Conservation (phyloP, 495 filamentous ascomycete species). For the Paragyromitra xinjiangensis region DNA sequence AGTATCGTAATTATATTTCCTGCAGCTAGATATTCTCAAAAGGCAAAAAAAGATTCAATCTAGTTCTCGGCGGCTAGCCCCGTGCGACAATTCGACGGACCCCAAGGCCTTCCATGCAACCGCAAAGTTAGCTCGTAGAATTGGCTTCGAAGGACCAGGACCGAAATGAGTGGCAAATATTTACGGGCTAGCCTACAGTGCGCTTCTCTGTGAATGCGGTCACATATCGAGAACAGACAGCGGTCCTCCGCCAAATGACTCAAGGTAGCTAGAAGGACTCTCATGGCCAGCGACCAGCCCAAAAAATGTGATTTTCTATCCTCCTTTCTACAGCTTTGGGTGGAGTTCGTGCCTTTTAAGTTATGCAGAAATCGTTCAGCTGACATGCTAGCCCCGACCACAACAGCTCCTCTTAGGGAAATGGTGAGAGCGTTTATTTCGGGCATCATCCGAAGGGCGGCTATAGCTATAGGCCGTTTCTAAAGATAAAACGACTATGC, state of each 20-base stretch:
- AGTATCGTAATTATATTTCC: slow-evolving; percentile 9
- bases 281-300: neutral
- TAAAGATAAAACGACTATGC: slow-evolving; percentile 21
- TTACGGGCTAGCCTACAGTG: slow-evolving; percentile 16
- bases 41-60: neutral
- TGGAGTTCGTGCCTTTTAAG: slow-evolving; percentile 20
- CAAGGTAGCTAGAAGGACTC: slow-evolving; percentile 9
- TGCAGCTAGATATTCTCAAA: slow-evolving; percentile 7
- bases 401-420: neutral
- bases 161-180: slow-evolving; percentile 21
- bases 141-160: slow-evolving; percentile 1
- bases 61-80: slow-evolving; percentile 20
- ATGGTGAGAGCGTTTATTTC: slow-evolving; percentile 35
- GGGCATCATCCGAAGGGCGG: slow-evolving; percentile 21
- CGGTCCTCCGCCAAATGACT: slow-evolving; percentile 1
- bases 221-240: neutral
- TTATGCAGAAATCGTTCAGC: slow-evolving; percentile 23
- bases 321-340: neutral
- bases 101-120: slow-evolving; percentile 18
- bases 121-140: neutral
- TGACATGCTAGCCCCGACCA: slow-evolving; percentile 10
- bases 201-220: slow-evolving; percentile 7
- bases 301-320: slow-evolving; percentile 13
- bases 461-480: slow-evolving; percentile 17
- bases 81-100: neutral